phyloP scores from a whole-genome alignment of 768 basidiomycete genomes.

The Lactifluus piperatus region DNA sequence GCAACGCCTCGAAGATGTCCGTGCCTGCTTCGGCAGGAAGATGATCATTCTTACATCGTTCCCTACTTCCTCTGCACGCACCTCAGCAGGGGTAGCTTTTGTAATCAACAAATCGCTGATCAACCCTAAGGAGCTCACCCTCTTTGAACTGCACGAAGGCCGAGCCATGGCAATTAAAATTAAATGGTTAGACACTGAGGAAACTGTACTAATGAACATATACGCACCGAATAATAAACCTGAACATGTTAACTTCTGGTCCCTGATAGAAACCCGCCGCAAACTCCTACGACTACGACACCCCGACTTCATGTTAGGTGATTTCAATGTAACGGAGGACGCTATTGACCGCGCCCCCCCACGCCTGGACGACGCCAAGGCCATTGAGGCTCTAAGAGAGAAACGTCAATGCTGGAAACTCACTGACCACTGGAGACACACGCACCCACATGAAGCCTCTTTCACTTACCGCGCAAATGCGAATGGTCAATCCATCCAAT shows the following conservation, averaged over 20 bases:
- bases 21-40: not conserved
- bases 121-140: accelerated
- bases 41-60: accelerated
- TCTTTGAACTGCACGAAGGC: not conserved
- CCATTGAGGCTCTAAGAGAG: too few species aligned
- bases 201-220: conserved; percentile 1
- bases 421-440: too few species aligned
- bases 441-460: too few species aligned
- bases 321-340: not conserved
- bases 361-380: not conserved
- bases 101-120: not conserved
- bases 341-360: not conserved
- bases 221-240: not conserved
- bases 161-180: not conserved
- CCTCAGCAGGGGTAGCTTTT: not conserved
- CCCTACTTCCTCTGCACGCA: not conserved
- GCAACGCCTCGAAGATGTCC: too few species aligned
- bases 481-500: too few species aligned
- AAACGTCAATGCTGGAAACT: not conserved
- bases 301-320: not conserved
- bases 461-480: too few species aligned
- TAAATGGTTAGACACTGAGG: conserved; percentile 13
- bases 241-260: not conserved
- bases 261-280: too few species aligned
- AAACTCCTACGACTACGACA: too few species aligned